These are phyloP conservation scores for Cryptosporidium canis DNA, from an alignment of 169 alveolate species.

Conservation along the genomic window DNA sequence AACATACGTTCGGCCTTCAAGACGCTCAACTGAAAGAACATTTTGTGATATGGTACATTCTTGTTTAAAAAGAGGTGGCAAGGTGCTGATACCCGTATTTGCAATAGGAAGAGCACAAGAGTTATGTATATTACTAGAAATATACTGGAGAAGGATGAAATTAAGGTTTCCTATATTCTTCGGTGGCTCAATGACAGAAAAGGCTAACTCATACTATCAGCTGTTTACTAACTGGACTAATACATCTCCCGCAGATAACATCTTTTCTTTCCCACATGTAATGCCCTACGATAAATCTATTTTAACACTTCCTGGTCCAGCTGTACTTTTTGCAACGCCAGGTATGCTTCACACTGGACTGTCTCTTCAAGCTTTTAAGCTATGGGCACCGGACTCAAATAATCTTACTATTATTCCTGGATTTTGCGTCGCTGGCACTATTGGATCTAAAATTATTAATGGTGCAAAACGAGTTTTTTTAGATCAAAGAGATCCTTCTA, in stretches of 20 bases:
- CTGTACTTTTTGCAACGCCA: conserved; percentile 99
- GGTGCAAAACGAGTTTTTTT: conserved; percentile 83
- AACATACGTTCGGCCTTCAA: conserved; percentile 93
- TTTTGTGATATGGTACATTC: conserved; percentile 89
- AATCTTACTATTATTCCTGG: conserved; percentile 97
- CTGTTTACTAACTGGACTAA: conserved; percentile 93
- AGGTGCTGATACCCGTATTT: conserved; percentile 97
- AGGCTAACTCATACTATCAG: conserved; percentile 94
- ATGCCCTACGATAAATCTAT: conserved; percentile 89
- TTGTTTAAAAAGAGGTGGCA: conserved; percentile 84
- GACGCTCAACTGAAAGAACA: conserved; percentile 95
- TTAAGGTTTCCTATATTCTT: conserved; percentile 93
- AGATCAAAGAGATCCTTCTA: conserved; percentile 77
- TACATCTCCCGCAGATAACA: conserved; percentile 84
- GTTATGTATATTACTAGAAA: conserved; percentile 94
- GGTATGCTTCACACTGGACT: conserved; percentile 99
- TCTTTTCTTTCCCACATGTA: conserved; percentile 92
- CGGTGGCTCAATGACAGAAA: conserved; percentile 97
- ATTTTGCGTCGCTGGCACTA: conserved; percentile 97
- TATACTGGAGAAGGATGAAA: conserved; percentile 94
- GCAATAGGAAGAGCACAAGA: conserved; percentile 99
- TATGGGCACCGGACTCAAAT: conserved; percentile 94
- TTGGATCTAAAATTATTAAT: conserved; percentile 93
- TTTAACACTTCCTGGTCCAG: conserved; percentile 92
- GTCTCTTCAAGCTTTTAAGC: conserved; percentile 93